Conservation (phyloP, 495 filamentous ascomycete species). For the Penicillium tannophilum region DNA sequence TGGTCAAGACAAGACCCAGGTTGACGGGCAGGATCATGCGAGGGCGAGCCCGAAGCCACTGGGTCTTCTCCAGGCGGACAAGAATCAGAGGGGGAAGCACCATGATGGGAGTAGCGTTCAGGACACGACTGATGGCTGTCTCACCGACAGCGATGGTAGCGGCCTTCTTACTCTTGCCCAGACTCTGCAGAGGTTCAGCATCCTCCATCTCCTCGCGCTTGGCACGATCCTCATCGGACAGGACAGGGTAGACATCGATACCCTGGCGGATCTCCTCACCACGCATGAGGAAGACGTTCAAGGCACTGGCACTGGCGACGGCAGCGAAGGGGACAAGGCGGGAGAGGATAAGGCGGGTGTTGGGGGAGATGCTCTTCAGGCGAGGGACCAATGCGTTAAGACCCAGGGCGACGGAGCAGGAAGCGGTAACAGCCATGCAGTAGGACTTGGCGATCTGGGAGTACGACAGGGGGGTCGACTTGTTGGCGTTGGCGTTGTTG, state of each 20-base stretch:
- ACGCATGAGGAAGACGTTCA: slow-evolving; percentile 98
- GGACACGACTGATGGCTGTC: slow-evolving; percentile 83
- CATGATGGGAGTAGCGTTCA: slow-evolving; percentile 97
- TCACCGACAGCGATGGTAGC: slow-evolving; percentile 87
- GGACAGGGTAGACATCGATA: slow-evolving; percentile 89
- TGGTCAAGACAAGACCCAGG: slow-evolving; percentile 76
- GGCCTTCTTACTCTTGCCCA: slow-evolving; percentile 86
- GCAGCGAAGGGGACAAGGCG: slow-evolving; percentile 94
- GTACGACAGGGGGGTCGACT: slow-evolving; percentile 81
- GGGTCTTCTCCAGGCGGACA: slow-evolving; percentile 74
- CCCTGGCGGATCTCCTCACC: slow-evolving; percentile 90
- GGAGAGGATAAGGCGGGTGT: slow-evolving; percentile 69
- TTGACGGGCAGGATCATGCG: slow-evolving; percentile 76
- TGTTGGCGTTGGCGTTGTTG: slow-evolving; percentile 97
- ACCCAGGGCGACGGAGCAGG: slow-evolving; percentile 90
- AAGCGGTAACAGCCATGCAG: slow-evolving; percentile 86
- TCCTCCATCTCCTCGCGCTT: slow-evolving; percentile 55
- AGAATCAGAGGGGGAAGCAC: slow-evolving; percentile 84
- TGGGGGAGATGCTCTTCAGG: slow-evolving; percentile 73
- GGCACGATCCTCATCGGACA: slow-evolving; percentile 41
- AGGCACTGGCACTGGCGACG: slow-evolving; percentile 82
- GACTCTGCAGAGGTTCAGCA: slow-evolving; percentile 54
- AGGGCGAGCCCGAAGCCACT: slow-evolving; percentile 74
- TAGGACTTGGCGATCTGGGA: slow-evolving; percentile 86
- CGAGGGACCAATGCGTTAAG: slow-evolving; percentile 86